Percentiles rank a stretch among this genome's conserved stretches.
phyloP scores from a whole-genome alignment of 73 alveolate genomes.

The Tetrahymena thermophila region DNA sequence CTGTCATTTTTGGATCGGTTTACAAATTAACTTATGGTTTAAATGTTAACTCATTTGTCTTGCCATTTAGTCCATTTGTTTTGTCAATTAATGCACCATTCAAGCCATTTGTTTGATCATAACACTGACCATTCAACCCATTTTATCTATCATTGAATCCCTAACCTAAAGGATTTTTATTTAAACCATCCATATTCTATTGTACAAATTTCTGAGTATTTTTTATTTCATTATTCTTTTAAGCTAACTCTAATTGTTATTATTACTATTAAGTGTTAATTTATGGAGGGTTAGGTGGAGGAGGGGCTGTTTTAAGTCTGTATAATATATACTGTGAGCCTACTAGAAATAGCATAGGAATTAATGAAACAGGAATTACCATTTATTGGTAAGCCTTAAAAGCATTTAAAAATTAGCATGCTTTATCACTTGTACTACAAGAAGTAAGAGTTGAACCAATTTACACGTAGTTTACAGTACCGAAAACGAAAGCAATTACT shows the following conservation, averaged over 20 bases:
- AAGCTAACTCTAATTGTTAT: neutral
- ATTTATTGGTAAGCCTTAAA: neutral
- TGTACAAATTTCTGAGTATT: too few species aligned
- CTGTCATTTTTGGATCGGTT: neutral
- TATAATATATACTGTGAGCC: neutral
- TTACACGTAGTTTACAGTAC: neutral
- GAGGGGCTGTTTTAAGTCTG: neutral
- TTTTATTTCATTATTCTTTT: too few species aligned
- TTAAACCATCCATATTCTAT: too few species aligned
- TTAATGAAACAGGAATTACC: neutral
- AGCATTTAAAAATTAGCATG: neutral
- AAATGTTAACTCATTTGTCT: neutral
- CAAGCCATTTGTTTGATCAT: too few species aligned
- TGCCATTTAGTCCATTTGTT: neutral
- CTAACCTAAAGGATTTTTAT: too few species aligned
- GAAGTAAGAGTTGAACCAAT: neutral
- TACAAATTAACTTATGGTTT: neutral
- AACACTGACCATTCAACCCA: too few species aligned
- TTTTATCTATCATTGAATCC: too few species aligned
- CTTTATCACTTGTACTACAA: neutral
- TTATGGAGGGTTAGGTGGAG: neutral
- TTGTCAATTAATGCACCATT: too few species aligned
- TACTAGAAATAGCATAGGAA: neutral
- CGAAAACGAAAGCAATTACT: neutral
- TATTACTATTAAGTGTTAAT: neutral